A percentile compares a stretch with the other conserved stretches of the same genome.
These are phyloP conservation scores for Fusarium sp. DNA, from an alignment of 2,329 filamentous ascomycete species.

Conservation along the genomic window DNA sequence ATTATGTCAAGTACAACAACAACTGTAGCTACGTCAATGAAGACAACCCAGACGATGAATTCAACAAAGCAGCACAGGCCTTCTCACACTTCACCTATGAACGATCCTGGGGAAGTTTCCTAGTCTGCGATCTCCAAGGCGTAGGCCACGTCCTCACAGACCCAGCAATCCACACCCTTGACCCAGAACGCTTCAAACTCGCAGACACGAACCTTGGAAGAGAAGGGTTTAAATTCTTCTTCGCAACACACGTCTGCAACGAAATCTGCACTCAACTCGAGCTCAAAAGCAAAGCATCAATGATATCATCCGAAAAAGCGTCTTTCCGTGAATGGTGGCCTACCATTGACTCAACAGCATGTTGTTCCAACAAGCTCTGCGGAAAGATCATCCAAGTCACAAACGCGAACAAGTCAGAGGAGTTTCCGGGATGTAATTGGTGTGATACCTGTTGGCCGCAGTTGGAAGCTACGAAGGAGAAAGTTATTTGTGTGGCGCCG, in stretches of 20 bases:
- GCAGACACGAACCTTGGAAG: constrained; percentile 49
- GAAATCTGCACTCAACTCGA: constrained; percentile 47
- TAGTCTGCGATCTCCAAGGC: constrained; percentile 54
- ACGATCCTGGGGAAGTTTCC: constrained; percentile 51
- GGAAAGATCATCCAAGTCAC: constrained; percentile 47
- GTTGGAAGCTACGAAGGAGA: constrained; percentile 39
- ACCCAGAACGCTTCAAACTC: constrained; percentile 50
- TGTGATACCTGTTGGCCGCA: constrained; percentile 51
- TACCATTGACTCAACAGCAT: constrained; percentile 45
- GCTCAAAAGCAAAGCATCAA: constrained; percentile 43
- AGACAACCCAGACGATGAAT: constrained; percentile 30
- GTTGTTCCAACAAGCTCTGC: constrained; percentile 56
- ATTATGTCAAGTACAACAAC: constrained; percentile 56
- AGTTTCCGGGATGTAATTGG: constrained; percentile 47
- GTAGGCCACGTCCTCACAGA: constrained; percentile 53
- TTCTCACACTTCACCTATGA: constrained; percentile 59
- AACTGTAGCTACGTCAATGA: constrained; percentile 50
- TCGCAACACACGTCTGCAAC: constrained; percentile 52
- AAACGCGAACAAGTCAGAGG: constrained; percentile 35
- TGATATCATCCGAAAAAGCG: constrained; percentile 35
- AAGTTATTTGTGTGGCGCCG: constrained; percentile 38
- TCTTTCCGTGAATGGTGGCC: constrained; percentile 51
- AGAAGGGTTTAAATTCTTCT: constrained; percentile 55
- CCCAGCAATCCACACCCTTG: constrained; percentile 52
- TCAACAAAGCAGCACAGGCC: constrained; percentile 51